Conservation (phyloP, 306 rosid species). For the Benincasa hispida region DNA sequence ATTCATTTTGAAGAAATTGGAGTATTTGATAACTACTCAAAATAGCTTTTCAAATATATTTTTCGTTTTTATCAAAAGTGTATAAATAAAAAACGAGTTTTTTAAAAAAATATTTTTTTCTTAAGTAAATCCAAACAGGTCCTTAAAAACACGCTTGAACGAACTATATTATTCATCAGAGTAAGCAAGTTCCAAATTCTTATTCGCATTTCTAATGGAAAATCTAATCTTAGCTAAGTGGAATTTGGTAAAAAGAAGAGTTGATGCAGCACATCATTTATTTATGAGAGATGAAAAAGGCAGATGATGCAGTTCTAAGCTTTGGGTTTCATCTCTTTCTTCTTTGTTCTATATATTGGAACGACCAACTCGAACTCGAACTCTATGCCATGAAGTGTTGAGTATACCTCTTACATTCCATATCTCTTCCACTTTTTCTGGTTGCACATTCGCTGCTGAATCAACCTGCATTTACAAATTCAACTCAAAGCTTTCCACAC, state of each 20-base stretch:
- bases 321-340: not conserved
- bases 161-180: not conserved
- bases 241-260: not conserved
- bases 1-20: too few species aligned
- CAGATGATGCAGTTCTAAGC: not conserved
- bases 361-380: constrained; percentile 59
- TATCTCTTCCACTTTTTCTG: constrained; percentile 64
- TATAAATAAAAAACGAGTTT: too few species aligned
- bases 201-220: not conserved
- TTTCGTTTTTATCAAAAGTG: too few species aligned
- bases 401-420: constrained; percentile 93
- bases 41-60: too few species aligned
- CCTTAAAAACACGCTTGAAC: not conserved
- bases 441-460: constrained; percentile 82
- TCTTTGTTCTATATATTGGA: constrained; percentile 37
- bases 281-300: too few species aligned
- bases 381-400: constrained; percentile 85
- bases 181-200: not conserved
- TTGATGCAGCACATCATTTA: not conserved
- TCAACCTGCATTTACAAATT: constrained; percentile 47
- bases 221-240: not conserved
- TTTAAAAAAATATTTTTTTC: too few species aligned
- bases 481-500: not conserved
- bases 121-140: too few species aligned
- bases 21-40: too few species aligned